Base-by-base conservation (phyloP, 2,329 filamentous ascomycete genomes). In the Fusarium fujikuroi region DNA sequence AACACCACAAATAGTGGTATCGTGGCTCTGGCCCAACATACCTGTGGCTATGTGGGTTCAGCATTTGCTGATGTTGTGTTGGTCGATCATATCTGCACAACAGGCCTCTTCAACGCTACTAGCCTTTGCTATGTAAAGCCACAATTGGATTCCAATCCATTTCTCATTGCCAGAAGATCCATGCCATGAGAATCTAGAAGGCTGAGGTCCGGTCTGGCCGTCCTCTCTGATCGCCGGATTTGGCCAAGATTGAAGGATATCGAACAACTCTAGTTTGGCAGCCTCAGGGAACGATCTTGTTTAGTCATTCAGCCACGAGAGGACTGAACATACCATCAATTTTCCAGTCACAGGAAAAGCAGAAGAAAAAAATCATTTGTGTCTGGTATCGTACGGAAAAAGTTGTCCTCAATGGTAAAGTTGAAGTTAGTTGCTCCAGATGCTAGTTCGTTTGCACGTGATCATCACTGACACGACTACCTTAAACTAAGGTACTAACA, bases 181-280 rank as follows among this genome's bases (percentile, higher is more conserved):
- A 43, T 59, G 25, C 40, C 49, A 37, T 32, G 5, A 47, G 28
- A 42, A 60, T 66, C 68, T 66, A 66, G 71, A 72, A 54, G 71
- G 52, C 39, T 50, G 56, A 43, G 30, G 50, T 61, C 46, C 63
- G 71, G 71, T 59, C 60, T 65, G 47, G 42, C 71, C 71, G 60
- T 44, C 47, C 36, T 42, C 30, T 34, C 46, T 57, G 28, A 30
- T 65, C 67, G 68, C 72, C 72, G 72, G 72, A 74, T 74, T 56
- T 69, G 63, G 72, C 47, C 57, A 74, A 74, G 71, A 49, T 63
- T 72, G 62, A 49, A 53, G 19, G 42, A 39, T 40, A 46, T 53
- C 34, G 30, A 61, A 39, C 49, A 54, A 30, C n/a, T 46, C 59
- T 50, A 39, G 67, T 50, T 58, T 49, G 57, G 19, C 39, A 72